Conservation (phyloP, 768 basidiomycete species). For the Piloderma croceum region DNA sequence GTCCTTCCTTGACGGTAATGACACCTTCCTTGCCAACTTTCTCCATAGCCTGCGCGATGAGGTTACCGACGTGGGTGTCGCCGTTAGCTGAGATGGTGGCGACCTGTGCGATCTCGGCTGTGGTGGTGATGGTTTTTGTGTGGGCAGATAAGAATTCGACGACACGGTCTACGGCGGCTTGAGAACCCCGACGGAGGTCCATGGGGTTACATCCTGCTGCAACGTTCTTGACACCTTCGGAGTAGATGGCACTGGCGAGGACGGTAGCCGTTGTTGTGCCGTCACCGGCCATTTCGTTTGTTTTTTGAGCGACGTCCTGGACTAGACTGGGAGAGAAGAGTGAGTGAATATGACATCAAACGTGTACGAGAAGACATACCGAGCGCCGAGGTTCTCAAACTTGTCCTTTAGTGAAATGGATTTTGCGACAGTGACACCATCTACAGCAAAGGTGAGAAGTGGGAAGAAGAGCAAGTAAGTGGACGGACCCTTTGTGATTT, state of each 20-base stretch:
- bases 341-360: too few species aligned
- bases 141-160: conserved; percentile 84
- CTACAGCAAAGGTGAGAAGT: too few species aligned
- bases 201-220: conserved; percentile 99
- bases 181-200: conserved; percentile 96
- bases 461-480: too few species aligned
- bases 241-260: conserved; percentile 93
- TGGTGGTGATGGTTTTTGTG: conserved; percentile 93
- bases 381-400: conserved; percentile 97
- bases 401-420: conserved; percentile 92
- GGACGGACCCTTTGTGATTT: too few species aligned
- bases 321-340: conserved; percentile 55
- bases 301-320: conserved; percentile 94
- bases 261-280: conserved; percentile 96
- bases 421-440: conserved; percentile 98
- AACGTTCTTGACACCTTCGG: conserved; percentile 98
- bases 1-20: conserved; percentile 98
- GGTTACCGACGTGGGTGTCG: conserved; percentile 84
- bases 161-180: conserved; percentile 94
- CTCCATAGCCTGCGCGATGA: conserved; percentile 99
- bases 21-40: conserved; percentile 99
- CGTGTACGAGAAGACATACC: conserved; percentile 68
- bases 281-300: conserved; percentile 95
- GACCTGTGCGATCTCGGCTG: conserved; percentile 96
- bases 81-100: conserved; percentile 88